These are phyloP conservation scores for Canavalia ensiformis DNA, from an alignment of 306 rosid species.

Conservation along the genomic window DNA sequence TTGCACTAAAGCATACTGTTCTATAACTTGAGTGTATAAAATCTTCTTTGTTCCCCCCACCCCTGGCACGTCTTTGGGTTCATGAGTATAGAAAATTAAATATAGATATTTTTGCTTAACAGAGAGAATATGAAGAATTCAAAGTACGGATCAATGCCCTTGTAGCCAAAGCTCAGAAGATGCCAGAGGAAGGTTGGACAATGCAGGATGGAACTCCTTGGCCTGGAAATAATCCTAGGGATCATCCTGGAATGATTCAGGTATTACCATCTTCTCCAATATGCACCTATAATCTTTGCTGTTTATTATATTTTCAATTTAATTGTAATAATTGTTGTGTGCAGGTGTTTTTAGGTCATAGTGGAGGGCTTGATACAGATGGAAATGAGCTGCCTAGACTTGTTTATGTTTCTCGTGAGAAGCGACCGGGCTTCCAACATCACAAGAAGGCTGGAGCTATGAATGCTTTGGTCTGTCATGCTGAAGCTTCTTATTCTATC, in stretches of 20 bases:
- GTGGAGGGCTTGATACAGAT: slow-evolving; percentile 98
- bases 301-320: slow-evolving; percentile 29
- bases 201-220: slow-evolving; percentile 99
- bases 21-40: not conserved
- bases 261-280: slow-evolving; percentile 52
- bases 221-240: slow-evolving; percentile 99
- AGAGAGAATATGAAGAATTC: slow-evolving; percentile 99
- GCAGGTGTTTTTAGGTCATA: slow-evolving; percentile 98
- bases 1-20: not conserved
- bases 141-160: slow-evolving; percentile 90
- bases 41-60: slow-evolving; percentile 13
- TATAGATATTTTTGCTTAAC: slow-evolving; percentile 46
- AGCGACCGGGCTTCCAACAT: slow-evolving; percentile 99
- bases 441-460: slow-evolving; percentile 99
- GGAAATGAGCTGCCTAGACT: slow-evolving; percentile 99
- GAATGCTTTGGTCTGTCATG: slow-evolving; percentile 94
- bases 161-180: slow-evolving; percentile 97
- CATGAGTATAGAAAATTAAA: slow-evolving; percentile 20
- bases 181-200: slow-evolving; percentile 99
- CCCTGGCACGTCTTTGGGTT: not conserved
- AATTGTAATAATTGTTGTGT: slow-evolving; percentile 43
- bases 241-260: slow-evolving; percentile 99
- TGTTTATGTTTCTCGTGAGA: slow-evolving; percentile 99
- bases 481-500: slow-evolving; percentile 32
- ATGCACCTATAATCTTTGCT: slow-evolving; percentile 16